Evolutionary conservation across 352 stramenopile species (phyloP).

Genomic region (Globisporangium cederbergense): DNA sequence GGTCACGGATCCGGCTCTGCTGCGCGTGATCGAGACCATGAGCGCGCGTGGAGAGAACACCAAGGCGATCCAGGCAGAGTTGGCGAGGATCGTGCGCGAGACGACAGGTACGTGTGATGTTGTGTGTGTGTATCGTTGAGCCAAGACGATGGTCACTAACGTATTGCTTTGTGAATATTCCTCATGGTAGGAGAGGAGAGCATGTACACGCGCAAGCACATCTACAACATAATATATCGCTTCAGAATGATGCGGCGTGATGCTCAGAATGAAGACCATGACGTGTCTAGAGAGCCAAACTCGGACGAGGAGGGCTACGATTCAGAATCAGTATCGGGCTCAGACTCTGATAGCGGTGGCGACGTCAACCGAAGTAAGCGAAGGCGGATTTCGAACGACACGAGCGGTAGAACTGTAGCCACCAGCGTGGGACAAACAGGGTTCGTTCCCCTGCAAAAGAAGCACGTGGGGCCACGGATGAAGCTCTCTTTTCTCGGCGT

Average conservation of each 20-base stretch:
- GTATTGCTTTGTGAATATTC: neutral
- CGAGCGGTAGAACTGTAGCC: neutral
- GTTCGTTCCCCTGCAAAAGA: neutral
- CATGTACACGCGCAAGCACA: neutral
- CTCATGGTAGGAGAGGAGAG: neutral
- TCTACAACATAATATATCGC: neutral
- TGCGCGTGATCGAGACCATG: neutral
- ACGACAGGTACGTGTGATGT: neutral
- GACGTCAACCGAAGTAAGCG: neutral
- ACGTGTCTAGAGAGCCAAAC: neutral
- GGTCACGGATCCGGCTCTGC: conserved; percentile 9
- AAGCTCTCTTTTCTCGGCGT: neutral
- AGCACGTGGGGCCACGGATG: neutral
- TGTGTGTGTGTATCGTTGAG: neutral
- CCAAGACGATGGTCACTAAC: neutral
- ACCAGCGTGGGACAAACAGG: neutral
- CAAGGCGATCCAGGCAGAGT: neutral
- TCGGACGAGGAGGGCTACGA: neutral
- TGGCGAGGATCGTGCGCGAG: neutral
- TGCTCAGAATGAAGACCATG: neutral
- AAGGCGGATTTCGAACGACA: neutral
- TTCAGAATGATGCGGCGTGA: neutral
- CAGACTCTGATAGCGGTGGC: neutral
- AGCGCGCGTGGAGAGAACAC: neutral
- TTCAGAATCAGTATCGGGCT: neutral